phyloP scores from a whole-genome alignment of 805 yeast genomes.

The Sungouiozyma ichnusensis region DNA sequence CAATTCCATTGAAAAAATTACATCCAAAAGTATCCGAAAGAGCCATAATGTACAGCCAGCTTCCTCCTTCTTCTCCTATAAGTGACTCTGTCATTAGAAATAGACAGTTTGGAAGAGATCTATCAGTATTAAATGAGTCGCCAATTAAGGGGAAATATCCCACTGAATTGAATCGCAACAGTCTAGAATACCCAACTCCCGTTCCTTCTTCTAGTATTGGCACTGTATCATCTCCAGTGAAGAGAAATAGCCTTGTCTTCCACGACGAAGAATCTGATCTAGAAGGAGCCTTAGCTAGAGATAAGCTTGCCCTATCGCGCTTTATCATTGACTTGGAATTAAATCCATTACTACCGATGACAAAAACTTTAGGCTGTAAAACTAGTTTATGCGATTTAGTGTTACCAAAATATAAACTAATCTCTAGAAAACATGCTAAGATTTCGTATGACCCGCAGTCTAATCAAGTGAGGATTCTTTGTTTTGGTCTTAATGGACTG shows the following conservation, averaged over 20 bases:
- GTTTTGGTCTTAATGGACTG: constrained; percentile 78
- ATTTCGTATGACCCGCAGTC: constrained; percentile 32
- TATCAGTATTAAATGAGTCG: not conserved
- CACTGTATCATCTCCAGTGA: constrained; percentile 30
- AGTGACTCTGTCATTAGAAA: not conserved
- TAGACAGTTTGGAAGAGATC: not conserved
- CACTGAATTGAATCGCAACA: not conserved
- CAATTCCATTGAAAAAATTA: too few relatives aligned
- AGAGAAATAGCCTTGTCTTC: constrained; percentile 3
- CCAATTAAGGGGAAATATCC: not conserved
- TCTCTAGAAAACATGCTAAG: constrained; percentile 27
- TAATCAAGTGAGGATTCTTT: constrained; percentile 43
- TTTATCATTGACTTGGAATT: constrained; percentile 8
- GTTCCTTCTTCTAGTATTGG: constrained; percentile 54
- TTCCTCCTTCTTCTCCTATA: constrained; percentile 4
- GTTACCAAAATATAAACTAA: constrained; percentile 22
- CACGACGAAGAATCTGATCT: not conserved
- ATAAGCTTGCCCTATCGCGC: constrained; percentile 1
- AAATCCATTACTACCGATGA: constrained; percentile 12
- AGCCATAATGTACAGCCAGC: not conserved
- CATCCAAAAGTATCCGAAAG: too few relatives aligned
- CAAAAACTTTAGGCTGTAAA: constrained; percentile 24
- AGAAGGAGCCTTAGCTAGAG: not conserved
- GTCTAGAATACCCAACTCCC: constrained; percentile 52
- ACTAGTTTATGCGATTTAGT: constrained; percentile 20